Evolutionary conservation across 2,329 filamentous ascomycete species (phyloP), one percentile per base, ranked within the genome.

Genomic region (Falciphora oryzae): DNA sequence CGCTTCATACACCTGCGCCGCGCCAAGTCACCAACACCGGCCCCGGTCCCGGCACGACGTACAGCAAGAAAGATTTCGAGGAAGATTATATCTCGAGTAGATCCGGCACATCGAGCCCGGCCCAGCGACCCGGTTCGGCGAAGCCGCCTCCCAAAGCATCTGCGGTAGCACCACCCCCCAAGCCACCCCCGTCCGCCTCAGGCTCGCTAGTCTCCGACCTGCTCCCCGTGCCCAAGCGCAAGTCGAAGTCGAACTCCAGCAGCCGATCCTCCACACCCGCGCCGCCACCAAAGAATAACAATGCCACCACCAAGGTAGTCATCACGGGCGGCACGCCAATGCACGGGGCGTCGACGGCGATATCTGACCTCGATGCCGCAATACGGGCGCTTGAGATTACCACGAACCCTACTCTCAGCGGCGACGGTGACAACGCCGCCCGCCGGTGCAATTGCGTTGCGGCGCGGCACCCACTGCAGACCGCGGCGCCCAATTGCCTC

Each of bases 401-500:
- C 63, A 97, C 93, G 2, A 97, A 97, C 72, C 92, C 93, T 0
- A 85, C 87, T 0, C 77, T 93, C 63, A 25, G 66, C 31, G 66
- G 68, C 35, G 69, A 66, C 64, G 65, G 63, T 1, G 81, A 83
- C 66, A 80, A 87, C 31, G 78, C 79, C 13, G 82, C 86, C 62
- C 85, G 90, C 8, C 87, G 87, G 65, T 99, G 95, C 76, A 90
- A 90, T 70, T 99, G 95, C 75, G 92, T 96, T 72, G 95, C 91
- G 0, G 88, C 90, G 0, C 86, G 91, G 1, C 95, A 99, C 75
- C 91, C 94, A 0, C 84, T 98, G 3, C 89, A 97, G 59, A 86
- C 86, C n/a, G 93, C 94, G 0, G 93, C 93, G 0, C 95, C 95
- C 0, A 99, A 98, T 74, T 99, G 95, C 73, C 79, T 96, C 22